These are phyloP conservation scores for Fraxinus americana DNA, from an alignment of 257 asterid species.

Conservation along the genomic window DNA sequence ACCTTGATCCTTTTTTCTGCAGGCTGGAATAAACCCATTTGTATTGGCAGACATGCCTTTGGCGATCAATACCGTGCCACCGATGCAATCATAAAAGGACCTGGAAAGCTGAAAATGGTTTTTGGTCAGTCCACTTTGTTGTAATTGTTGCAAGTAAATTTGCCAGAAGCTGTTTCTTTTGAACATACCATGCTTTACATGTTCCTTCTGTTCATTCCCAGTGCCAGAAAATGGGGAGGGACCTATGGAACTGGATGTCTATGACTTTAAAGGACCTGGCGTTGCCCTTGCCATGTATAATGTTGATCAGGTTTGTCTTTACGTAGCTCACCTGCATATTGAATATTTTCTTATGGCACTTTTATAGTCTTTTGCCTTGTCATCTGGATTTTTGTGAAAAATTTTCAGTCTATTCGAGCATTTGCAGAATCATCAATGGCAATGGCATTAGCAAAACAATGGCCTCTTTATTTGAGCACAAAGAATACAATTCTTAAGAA, in stretches of 20 bases:
- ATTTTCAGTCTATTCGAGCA: constrained; percentile 72
- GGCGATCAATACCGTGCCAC: constrained; percentile 96
- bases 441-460: constrained; percentile 76
- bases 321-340: constrained; percentile 13
- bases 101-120: constrained; percentile 89
- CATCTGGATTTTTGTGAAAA: constrained; percentile 19
- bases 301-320: constrained; percentile 67
- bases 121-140: constrained; percentile 57
- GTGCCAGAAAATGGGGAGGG: constrained; percentile 77
- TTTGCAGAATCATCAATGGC: constrained; percentile 97
- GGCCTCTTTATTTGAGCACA: constrained; percentile 94
- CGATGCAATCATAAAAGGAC: constrained; percentile 67
- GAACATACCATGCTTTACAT: background rate
- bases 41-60: constrained; percentile 94
- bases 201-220: constrained; percentile 26
- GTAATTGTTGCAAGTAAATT: background rate
- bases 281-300: constrained; percentile 93
- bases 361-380: constrained; percentile 1
- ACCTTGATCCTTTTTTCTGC: constrained; percentile 26
- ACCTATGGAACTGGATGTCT: constrained; percentile 63
- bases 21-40: constrained; percentile 97
- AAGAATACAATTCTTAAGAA: constrained; percentile 90
- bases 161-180: background rate
- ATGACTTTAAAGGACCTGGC: constrained; percentile 86
- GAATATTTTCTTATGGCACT: constrained; percentile 19